Percentiles rank a stretch among this genome's conserved stretches.
These are phyloP conservation scores for Neonothopanus nambi DNA, from an alignment of 1,284 basidiomycete genomes.

Conservation along the genomic window DNA sequence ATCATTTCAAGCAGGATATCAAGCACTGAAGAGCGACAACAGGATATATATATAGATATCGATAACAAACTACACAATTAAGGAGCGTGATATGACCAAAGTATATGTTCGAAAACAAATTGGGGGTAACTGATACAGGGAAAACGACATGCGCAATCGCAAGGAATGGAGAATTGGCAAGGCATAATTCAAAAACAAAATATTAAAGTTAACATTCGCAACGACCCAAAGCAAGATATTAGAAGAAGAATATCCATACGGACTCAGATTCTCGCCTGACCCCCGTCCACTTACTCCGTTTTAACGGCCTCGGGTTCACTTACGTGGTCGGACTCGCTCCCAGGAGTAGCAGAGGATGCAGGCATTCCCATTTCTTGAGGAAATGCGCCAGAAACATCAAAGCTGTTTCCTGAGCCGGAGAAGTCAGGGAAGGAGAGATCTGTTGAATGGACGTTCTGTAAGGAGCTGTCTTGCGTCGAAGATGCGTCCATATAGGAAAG, in stretches of 20 bases:
- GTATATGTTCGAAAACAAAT: too few relatives aligned
- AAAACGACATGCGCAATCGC: too few relatives aligned
- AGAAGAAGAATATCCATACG: slow-evolving; percentile 6
- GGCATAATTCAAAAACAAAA: too few relatives aligned
- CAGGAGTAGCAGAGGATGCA: slow-evolving; percentile 46
- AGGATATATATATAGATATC: too few relatives aligned
- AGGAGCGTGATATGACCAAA: too few relatives aligned
- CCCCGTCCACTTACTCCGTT: slow-evolving; percentile 29
- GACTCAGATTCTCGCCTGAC: neutral
- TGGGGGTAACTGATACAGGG: too few relatives aligned
- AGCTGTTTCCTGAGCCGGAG: slow-evolving; percentile 52
- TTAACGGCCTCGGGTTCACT: slow-evolving; percentile 43
- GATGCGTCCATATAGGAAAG: slow-evolving; percentile 76
- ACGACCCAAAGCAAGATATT: slow-evolving; percentile 37
- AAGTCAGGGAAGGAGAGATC: slow-evolving; percentile 71
- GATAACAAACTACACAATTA: too few relatives aligned
- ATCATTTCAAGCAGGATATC: too few relatives aligned
- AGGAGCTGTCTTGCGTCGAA: slow-evolving; percentile 58
- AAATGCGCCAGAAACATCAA: slow-evolving; percentile 66
- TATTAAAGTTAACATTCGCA: too few relatives aligned
- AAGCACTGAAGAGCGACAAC: too few relatives aligned
- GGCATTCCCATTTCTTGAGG: slow-evolving; percentile 65
- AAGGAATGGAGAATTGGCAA: too few relatives aligned
- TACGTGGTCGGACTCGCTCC: slow-evolving; percentile 53
- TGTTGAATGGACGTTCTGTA: slow-evolving; percentile 54